Evolutionary conservation across 768 basidiomycete species (phyloP), one percentile per base, ranked within the genome.

Genomic region (Arthromyces matolae): DNA sequence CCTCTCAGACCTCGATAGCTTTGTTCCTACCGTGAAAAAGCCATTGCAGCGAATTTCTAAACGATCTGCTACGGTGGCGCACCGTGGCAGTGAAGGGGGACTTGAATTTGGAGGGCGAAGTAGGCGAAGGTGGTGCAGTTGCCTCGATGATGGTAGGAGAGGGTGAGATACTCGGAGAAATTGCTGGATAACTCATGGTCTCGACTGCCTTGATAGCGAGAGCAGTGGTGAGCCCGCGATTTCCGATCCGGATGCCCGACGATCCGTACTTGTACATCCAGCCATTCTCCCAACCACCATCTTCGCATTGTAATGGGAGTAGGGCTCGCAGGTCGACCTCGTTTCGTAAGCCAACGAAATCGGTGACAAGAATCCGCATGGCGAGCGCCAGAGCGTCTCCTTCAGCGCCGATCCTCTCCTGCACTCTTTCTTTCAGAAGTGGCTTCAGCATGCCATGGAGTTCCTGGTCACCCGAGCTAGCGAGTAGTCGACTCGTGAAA

Each of bases 181-280:
- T 42, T n/a, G 38, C 28, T 10, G 52, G 47, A 19, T 28, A 4
- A 8, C 27, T 40, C 52, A 68, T 56, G 2, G 61, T 62, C 39
- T 68, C 61, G 32, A 80, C 67, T 7, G 80, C 80, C 29, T 73
- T 75, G 49, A 80, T 59, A 10, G 79, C 79, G 20, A 80, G 54
- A 1, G 78, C 78, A 19, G 79, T 81, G 2, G 74, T 73, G 18
- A 81, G 62, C 0, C 80, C 79, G 5, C 75, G 71, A 59, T 81
- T 81, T 10, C 77, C 75, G 23, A 82, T 76, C 41, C 62, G 67
- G 40, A 78, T 60, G 0, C 71, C 73, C 0, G 75, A 70, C 0
- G 69, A 67, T 4, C 76, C 77, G 47, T 76, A 79, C 59, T 72
- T 77, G 65, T 79, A 83, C 16, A 82, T 65, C 77, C 78, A 80